Evolutionary conservation across 2,329 filamentous ascomycete species (phyloP).

Genomic region (Sarocladium kiliense): DNA sequence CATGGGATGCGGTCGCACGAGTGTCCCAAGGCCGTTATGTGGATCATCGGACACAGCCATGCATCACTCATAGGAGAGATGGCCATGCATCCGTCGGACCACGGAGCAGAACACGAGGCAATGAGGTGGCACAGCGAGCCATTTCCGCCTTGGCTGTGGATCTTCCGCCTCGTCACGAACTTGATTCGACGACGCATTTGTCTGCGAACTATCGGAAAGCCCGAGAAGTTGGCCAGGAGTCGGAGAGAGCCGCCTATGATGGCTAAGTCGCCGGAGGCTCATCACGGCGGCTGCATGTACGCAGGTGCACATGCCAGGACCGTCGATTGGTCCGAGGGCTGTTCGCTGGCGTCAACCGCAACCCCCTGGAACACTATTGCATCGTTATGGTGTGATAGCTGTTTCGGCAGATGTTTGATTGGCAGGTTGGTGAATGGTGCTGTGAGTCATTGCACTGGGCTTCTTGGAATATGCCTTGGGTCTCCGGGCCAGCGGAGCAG

Average conservation of each 20-base stretch:
- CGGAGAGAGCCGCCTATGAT: neutral
- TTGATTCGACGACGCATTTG: neutral
- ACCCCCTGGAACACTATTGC: neutral
- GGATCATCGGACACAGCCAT: neutral
- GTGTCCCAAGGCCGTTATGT: neutral
- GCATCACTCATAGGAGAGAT: neutral
- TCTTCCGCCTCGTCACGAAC: neutral
- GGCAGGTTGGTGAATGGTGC: conserved; percentile 1
- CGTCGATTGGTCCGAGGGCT: conserved; percentile 1
- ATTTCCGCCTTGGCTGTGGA: neutral
- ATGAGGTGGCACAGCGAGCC: neutral
- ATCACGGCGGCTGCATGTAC: neutral
- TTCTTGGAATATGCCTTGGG: neutral
- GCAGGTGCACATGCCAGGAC: neutral
- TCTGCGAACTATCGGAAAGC: neutral
- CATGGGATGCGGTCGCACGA: neutral
- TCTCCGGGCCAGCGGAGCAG: neutral
- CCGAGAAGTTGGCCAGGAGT: neutral
- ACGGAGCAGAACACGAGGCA: neutral
- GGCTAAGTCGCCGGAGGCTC: neutral
- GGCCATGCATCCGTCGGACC: neutral
- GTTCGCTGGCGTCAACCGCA: neutral
- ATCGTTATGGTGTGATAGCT: neutral
- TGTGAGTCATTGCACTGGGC: neutral
- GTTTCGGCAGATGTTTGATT: conserved; percentile 1